Evolutionary conservation across 805 yeast species (phyloP), one percentile per base, ranked within the genome.

Genomic region (Saccharomycopsis lassenensis): DNA sequence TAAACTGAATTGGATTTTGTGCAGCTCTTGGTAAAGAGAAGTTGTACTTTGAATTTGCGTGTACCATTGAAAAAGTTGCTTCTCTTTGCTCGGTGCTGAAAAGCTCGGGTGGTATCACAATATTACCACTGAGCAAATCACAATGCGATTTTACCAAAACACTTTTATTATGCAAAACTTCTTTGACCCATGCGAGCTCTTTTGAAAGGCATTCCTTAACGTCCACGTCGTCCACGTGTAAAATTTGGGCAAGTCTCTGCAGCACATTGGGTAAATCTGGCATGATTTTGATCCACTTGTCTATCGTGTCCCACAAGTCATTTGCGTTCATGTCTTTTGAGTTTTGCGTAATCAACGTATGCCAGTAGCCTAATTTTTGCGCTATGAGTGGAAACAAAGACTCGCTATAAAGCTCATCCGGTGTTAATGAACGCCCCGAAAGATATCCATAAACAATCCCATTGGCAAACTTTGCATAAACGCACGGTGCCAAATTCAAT

Each of bases 101-200:
- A n/a, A 40, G 48, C 17, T 57, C 58, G 12, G 58, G 60, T 1
- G 83, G 78, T 1, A 77, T 64, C 17, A 80, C 71, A 23, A 80
- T 69, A 50, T 80, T 80, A 1, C 89, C 91, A n/a, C 79, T 67
- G 20, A 80, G 59, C 33, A 80, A 62, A 51, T 80, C 91, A 46
- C 83, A 74, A 50, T 80, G 91, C 12, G 77, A 68, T 5, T 77
- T 66, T 1, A 79, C 87, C 5, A 52, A 44, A 0, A 77, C 75
- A 2, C 82, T 76, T 21, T 57, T 55, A 5, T 48, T 34, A 2
- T 52, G 55, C 10, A 77, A 53, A 6, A 60, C 57, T 1, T 44
- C 24, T 44, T 61, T 55, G 24, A 76, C 50, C 85, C 85, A 78
- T 10, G 40, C 48, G 12, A 78, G 62, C 52, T 81, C 89, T 2